These are phyloP conservation scores for Rhododendron mucronatum DNA, from an alignment of 148 eudicot genomes.

Conservation along the genomic window DNA sequence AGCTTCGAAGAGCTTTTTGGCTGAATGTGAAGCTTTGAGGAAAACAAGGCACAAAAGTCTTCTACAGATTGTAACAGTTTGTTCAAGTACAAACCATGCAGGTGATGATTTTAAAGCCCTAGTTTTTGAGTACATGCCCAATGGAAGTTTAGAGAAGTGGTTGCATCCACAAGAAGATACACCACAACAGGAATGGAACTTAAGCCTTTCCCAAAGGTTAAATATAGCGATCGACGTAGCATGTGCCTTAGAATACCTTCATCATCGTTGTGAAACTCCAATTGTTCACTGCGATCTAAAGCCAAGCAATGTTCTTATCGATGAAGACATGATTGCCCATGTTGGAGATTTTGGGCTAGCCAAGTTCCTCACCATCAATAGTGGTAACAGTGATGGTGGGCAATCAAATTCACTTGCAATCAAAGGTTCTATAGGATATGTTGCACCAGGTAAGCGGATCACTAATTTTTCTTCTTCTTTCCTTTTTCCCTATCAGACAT, in stretches of 20 bases:
- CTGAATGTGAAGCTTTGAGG: conserved; percentile 4
- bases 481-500: neutral
- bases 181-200: neutral
- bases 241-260: neutral
- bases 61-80: neutral
- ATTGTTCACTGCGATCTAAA: too few relatives aligned
- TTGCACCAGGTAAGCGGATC: too few relatives aligned
- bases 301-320: too few relatives aligned
- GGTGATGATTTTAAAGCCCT: conserved; percentile 11
- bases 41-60: neutral
- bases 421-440: too few relatives aligned
- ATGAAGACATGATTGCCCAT: conserved; percentile 8
- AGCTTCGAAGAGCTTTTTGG: neutral
- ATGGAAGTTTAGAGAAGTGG: conserved; percentile 7
- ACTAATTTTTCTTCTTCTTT: neutral
- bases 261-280: neutral
- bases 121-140: neutral
- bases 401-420: too few relatives aligned
- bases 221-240: neutral
- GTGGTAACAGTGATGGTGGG: too few relatives aligned
- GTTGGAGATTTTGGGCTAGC: neutral
- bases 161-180: neutral
- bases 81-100: neutral
- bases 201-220: neutral
- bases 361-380: too few relatives aligned